Percentiles rank a stretch among this genome's conserved stretches.
These are phyloP conservation scores for Durio zibethinus DNA, from an alignment of 345 rosid species.

Conservation along the genomic window DNA sequence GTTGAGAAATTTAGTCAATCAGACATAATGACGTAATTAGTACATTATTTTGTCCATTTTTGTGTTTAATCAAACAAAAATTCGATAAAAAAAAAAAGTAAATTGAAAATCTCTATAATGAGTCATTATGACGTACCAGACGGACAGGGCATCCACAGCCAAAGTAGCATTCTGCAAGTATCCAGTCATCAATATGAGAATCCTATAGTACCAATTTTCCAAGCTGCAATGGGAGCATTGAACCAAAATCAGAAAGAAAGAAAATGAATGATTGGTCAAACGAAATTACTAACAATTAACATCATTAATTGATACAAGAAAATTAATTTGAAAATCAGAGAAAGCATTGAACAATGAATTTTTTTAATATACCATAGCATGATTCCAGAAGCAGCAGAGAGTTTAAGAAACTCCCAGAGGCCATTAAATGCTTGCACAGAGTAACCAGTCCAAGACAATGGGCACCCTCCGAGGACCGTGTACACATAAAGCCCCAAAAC, in stretches of 20 bases:
- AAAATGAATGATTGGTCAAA: background rate
- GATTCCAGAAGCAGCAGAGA: slow-evolving; percentile 68
- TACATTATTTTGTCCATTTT: no score
- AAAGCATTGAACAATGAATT: no score
- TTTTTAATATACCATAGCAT: slow-evolving; percentile 55
- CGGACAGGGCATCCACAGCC: slow-evolving; percentile 51
- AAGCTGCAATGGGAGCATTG: slow-evolving; percentile 31
- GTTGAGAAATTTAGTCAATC: no score
- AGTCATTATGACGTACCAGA: slow-evolving; percentile 26
- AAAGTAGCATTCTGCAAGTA: slow-evolving; percentile 47
- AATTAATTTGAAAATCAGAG: no score
- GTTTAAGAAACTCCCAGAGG: slow-evolving; percentile 53
- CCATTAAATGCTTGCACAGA: slow-evolving; percentile 53
- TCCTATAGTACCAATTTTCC: slow-evolving; percentile 77
- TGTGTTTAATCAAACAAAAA: no score
- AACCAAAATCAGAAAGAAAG: background rate
- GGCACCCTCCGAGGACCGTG: slow-evolving; percentile 42
- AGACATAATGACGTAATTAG: no score
- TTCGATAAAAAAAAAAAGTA: no score
- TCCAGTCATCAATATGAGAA: slow-evolving; percentile 67
- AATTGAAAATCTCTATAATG: no score
- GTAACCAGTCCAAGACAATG: slow-evolving; percentile 60
- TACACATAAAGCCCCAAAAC: slow-evolving; percentile 33
- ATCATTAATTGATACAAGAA: no score
- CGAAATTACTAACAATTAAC: background rate